These are phyloP conservation scores for Naegleria gruberi DNA, from an alignment of 208 protist species.

Conservation along the genomic window DNA sequence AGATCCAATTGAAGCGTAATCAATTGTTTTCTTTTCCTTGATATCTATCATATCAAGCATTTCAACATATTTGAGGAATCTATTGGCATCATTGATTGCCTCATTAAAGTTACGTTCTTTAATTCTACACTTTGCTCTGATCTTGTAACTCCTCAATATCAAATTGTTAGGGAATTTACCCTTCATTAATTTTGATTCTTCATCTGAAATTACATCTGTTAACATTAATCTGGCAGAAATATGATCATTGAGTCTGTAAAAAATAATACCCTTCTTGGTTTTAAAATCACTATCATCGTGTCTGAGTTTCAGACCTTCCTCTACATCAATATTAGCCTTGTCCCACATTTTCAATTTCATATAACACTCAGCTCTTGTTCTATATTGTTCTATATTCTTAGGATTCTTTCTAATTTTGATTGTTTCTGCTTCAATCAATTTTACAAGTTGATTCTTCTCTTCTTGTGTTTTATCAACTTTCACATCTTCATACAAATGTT, in stretches of 20 bases:
- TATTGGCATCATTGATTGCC: background rate
- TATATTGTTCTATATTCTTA: background rate
- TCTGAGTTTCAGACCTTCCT: background rate
- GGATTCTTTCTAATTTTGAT: constrained; percentile 11
- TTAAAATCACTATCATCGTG: background rate
- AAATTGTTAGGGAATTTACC: background rate
- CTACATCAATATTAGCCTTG: background rate
- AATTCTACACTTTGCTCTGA: background rate
- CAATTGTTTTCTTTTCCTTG: background rate
- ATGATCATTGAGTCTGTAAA: background rate
- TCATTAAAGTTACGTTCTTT: constrained; percentile 5
- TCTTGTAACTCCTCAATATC: background rate
- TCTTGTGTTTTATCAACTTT: background rate
- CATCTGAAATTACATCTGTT: background rate
- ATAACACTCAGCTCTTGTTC: background rate
- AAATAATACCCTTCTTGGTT: background rate
- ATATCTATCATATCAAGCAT: background rate
- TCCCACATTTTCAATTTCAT: background rate
- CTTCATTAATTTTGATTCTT: background rate
- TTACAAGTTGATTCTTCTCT: background rate
- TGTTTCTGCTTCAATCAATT: background rate
- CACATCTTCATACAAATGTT: background rate
- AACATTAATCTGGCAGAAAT: background rate
- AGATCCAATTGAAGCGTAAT: background rate
- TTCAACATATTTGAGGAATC: background rate